Conservation (phyloP, 768 basidiomycete genomes). For the Suillus bovinus region DNA sequence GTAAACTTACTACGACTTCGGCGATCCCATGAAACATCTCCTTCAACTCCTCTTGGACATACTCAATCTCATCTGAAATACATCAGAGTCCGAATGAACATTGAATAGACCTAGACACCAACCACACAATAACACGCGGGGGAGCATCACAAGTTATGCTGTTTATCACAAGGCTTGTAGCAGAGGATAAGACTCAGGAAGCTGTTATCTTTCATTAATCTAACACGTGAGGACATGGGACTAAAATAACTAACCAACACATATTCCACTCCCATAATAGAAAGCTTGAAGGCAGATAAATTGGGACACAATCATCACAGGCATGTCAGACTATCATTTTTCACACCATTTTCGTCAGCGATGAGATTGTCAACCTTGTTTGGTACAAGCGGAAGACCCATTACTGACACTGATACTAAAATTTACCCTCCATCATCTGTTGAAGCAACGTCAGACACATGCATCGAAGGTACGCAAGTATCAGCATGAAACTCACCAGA, state of each 20-base stretch:
- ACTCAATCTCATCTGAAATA: slow-evolving; percentile 59
- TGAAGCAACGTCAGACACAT: background rate
- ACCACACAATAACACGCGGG: slow-evolving; percentile 27
- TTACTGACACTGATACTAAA: background rate
- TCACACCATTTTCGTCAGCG: background rate
- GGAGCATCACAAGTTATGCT: slow-evolving; percentile 5
- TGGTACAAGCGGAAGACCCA: background rate
- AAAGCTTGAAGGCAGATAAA: background rate
- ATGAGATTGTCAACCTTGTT: too few relatives aligned
- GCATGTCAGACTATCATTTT: background rate
- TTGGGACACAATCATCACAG: background rate
- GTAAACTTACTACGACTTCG: slow-evolving; percentile 64
- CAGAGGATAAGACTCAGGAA: background rate
- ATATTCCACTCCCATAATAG: background rate
- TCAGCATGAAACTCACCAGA: slow-evolving; percentile 33
- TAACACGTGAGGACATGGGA: background rate
- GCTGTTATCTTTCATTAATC: background rate
- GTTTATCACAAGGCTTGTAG: background rate
- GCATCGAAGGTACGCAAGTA: background rate
- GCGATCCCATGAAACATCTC: slow-evolving; percentile 61
- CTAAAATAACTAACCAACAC: background rate
- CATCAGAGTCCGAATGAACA: background rate
- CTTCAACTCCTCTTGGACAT: slow-evolving; percentile 73
- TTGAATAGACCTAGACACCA: slow-evolving; percentile 1
- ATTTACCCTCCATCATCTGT: background rate